Base-by-base conservation (phyloP, 768 basidiomycete species). In the Rhodotorula graminis region DNA sequence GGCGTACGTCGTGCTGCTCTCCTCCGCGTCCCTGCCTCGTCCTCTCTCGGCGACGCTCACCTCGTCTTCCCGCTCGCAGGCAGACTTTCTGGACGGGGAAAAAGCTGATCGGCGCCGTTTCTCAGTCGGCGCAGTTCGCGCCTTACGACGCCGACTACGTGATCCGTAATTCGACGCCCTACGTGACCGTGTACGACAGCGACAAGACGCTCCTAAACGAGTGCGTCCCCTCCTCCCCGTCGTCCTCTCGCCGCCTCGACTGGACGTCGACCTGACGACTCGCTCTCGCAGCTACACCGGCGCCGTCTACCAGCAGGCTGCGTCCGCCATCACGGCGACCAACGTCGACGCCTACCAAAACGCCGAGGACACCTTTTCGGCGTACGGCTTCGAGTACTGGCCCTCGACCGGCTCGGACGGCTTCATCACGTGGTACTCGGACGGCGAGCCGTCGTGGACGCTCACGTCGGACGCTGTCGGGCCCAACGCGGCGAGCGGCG, bases 51-150 rank as follows among this genome's bases (percentile, higher is more conserved):
- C 84, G 47, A 73, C 50, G 60, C 67, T 81, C 0, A 84, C 85
- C 74, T 78, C 81, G 15, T 31, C n/a, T 42, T 49, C 42, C 15
- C 10, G 0, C 16, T 23, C 15, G 29, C 57, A 71, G 73, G 2
- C 68, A 71, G 59, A 67, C 71, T 23, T 42, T 31, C 46, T 60
- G 16, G 27, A 62, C 52, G 14, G 49, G 61, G 2, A 50, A 27
- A 3, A 55, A 44, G 6, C 63, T 67, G 5, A 40, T 46, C 76
- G 91, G 89, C 27, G 82, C 88, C 77, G 89, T 88, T 4, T 92
- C 91, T 6, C 92, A 93, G 82, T 89, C 88, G 76, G 86, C 85
- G 76, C 92, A 94, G 81, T 80, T 85, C 52, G 91, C 91, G 18
- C 92, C 92, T 18, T 93, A 61, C 68, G 75, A 77, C 59, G 61